Evolutionary conservation across 306 rosid genomes (phyloP).

Genomic region (Biancaea sappan): DNA sequence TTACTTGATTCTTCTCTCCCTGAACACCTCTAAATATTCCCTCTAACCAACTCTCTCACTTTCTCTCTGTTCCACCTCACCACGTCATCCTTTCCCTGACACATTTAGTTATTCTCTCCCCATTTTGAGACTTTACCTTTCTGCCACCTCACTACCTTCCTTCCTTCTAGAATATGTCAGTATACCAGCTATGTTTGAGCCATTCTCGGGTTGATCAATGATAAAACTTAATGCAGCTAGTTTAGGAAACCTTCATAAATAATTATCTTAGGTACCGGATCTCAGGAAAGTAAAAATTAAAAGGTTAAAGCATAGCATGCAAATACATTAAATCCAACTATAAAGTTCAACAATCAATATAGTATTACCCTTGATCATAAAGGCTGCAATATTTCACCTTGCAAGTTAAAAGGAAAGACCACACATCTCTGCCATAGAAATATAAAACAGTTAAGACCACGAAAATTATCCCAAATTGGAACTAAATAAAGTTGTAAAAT

Average conservation of each 20-base stretch:
- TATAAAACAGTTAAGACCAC: conserved; percentile 38
- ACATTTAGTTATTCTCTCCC: too few relatives aligned
- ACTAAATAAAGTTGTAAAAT: conserved; percentile 22
- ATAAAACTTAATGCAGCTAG: not conserved
- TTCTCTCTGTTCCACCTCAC: too few relatives aligned
- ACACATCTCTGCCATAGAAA: conserved; percentile 79
- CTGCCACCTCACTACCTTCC: too few relatives aligned
- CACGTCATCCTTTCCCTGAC: too few relatives aligned
- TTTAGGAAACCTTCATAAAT: conserved; percentile 25
- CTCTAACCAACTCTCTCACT: too few relatives aligned
- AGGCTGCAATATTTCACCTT: conserved; percentile 92
- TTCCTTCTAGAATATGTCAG: too few relatives aligned
- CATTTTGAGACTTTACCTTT: too few relatives aligned
- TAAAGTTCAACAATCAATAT: conserved; percentile 17
- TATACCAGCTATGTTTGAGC: too few relatives aligned
- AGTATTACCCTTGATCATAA: conserved; percentile 93
- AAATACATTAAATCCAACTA: conserved; percentile 18
- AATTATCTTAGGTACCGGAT: conserved; percentile 4
- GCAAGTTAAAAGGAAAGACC: conserved; percentile 92
- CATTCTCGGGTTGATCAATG: too few relatives aligned
- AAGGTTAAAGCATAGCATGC: conserved; percentile 21
- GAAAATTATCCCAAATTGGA: not conserved
- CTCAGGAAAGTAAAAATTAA: conserved; percentile 3
- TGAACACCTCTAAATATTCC: too few relatives aligned
- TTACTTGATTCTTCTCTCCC: too few relatives aligned